These are phyloP conservation scores for Puccinia hordei DNA, from an alignment of 1,284 basidiomycete species.

Conservation along the genomic window DNA sequence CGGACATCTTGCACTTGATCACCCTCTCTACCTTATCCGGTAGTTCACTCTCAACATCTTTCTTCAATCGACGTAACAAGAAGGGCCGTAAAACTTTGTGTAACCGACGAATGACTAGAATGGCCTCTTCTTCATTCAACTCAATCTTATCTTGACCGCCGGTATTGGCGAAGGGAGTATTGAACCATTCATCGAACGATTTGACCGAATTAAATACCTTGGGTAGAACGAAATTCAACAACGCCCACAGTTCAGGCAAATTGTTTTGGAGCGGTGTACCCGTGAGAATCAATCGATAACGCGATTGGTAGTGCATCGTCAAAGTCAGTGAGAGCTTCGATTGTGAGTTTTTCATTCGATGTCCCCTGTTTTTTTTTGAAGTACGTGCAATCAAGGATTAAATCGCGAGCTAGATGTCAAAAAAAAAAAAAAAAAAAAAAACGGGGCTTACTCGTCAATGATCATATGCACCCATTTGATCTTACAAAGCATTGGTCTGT, in stretches of 20 bases:
- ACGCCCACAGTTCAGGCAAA: slow-evolving; percentile 93
- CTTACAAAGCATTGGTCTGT: slow-evolving; percentile 82
- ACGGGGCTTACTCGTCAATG: slow-evolving; percentile 74
- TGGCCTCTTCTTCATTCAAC: slow-evolving; percentile 98
- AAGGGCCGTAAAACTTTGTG: slow-evolving; percentile 98
- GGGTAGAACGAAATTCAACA: slow-evolving; percentile 96
- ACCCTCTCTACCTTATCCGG: slow-evolving; percentile 99
- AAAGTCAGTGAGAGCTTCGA: slow-evolving; percentile 91
- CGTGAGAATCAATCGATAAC: slow-evolving; percentile 92
- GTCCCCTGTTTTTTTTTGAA: slow-evolving; percentile 66
- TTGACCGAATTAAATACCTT: slow-evolving; percentile 99
- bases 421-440: not conserved
- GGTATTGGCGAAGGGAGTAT: slow-evolving; percentile 97
- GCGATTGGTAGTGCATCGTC: slow-evolving; percentile 87
- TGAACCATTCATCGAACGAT: slow-evolving; percentile 99
- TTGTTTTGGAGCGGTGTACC: slow-evolving; percentile 96
- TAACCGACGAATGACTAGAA: slow-evolving; percentile 94
- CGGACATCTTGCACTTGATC: slow-evolving; percentile 96
- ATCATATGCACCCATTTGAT: slow-evolving; percentile 99
- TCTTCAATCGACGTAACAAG: slow-evolving; percentile 92
- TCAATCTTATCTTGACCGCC: slow-evolving; percentile 96
- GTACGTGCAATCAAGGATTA: not conserved
- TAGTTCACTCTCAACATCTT: slow-evolving; percentile 95
- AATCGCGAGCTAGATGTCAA: not conserved
- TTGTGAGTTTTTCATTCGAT: slow-evolving; percentile 99